Conservation (phyloP, 768 basidiomycete species). For the Podaxis sp. region DNA sequence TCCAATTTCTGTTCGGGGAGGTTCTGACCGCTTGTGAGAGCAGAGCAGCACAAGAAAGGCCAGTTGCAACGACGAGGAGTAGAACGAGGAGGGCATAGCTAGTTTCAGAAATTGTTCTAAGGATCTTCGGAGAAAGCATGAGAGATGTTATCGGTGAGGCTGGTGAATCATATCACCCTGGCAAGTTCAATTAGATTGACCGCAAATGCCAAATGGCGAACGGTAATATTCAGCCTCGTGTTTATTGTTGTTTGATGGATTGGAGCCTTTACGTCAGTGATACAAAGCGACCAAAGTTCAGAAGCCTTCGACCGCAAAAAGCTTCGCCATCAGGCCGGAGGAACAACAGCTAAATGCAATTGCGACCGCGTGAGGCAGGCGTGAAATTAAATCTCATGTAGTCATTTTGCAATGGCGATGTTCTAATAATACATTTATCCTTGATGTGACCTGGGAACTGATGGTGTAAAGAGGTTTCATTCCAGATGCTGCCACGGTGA, state of each 20-base stretch:
- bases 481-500: constrained; percentile 4
- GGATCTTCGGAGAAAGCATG: constrained; percentile 39
- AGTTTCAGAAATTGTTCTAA: constrained; percentile 47
- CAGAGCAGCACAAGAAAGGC: constrained; percentile 60
- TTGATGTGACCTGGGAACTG: background rate
- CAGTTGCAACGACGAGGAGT: constrained; percentile 45
- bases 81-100: constrained; percentile 52
- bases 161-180: background rate
- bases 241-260: constrained; percentile 1
- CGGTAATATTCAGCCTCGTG: background rate
- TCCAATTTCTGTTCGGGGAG: constrained; percentile 48
- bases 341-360: background rate
- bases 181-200: background rate
- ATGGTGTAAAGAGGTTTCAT: background rate
- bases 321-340: too few species aligned
- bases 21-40: constrained; percentile 72
- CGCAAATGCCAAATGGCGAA: background rate
- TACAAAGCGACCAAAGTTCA: too few species aligned
- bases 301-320: too few species aligned
- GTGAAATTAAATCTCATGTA: background rate
- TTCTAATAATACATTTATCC: background rate
- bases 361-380: background rate
- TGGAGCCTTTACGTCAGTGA: background rate
- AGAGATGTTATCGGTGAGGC: background rate
- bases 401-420: background rate